Evolutionary conservation across 768 basidiomycete species (phyloP), one percentile per base, ranked within the genome.

Genomic region (Tulasnella sp.): DNA sequence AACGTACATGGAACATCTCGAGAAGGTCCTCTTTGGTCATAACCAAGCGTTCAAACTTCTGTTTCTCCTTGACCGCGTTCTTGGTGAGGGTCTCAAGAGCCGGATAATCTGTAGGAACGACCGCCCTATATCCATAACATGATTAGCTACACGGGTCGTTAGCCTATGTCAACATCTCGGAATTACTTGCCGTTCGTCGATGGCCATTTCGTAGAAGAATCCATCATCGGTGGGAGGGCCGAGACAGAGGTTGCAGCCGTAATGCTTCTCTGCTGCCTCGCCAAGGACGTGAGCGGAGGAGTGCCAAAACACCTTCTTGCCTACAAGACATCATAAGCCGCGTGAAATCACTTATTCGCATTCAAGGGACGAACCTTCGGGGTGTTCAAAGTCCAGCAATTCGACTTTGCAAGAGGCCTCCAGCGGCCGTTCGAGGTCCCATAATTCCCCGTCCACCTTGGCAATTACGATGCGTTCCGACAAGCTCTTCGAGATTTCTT

Each of bases 181-280:
- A 43, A n/a, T n/a, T 9, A 26, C 24, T 47, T 58, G 85, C 86
- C 87, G 76, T 61, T 91, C 85, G 45, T 84, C 75, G 65, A 92
- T 91, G 15, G 82, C 83, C 96, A 99, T 98, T 71, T 99, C 96
- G 70, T 99, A 99, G 78, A 96, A 99, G 80, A 99, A 99, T 21
- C 96, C 96, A 5, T 97, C 93, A 27, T 95, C 91, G 1, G 93
- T 92, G 23, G 96, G 96, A 15, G 96, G 96, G 2, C 96, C 96
- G 63, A 96, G 83, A 68, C 94, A 96, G 13, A 99, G 78, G 75
- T 96, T 93, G 70, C 93, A 96, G 42, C 94, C 95, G 70, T 97
- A 95, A 70, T 96, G 92, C 55, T 88, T 81, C 73, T 99, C 96
- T 43, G 92, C 83, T 56, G 95, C 88, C 73, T 99, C 96, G 47